A percentile compares a stretch with the other conserved stretches of the same genome.
Evolutionary conservation across 768 basidiomycete genomes (phyloP).

Genomic region (Daedalea quercina): DNA sequence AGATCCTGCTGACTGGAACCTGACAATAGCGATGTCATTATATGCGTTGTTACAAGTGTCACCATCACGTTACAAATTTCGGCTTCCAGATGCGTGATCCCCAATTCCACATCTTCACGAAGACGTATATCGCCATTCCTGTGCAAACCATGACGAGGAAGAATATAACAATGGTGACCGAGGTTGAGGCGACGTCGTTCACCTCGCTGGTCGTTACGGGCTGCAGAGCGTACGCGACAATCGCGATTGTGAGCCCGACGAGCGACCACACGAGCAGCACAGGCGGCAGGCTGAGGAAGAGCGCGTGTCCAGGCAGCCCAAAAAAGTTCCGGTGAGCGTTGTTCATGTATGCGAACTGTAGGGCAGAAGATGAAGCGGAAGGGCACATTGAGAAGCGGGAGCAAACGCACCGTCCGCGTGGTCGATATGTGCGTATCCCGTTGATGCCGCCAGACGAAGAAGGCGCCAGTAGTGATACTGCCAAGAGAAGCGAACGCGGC

Average conservation of each 20-base stretch:
- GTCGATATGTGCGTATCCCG: slow-evolving; percentile 36
- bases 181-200: slow-evolving; percentile 28
- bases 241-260: slow-evolving; percentile 38
- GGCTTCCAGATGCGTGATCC: slow-evolving; percentile 5
- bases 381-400: not conserved
- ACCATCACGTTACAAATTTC: not conserved
- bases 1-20: no score
- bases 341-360: slow-evolving; percentile 47
- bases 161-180: slow-evolving; percentile 35
- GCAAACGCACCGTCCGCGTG: slow-evolving; percentile 18
- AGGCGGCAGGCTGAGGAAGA: slow-evolving; percentile 45
- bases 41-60: not conserved
- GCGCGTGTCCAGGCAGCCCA: slow-evolving; percentile 42
- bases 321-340: slow-evolving; percentile 39
- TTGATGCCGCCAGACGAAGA: slow-evolving; percentile 52
- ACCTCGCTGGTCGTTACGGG: slow-evolving; percentile 19
- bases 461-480: slow-evolving; percentile 49
- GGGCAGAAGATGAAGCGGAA: not conserved
- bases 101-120: slow-evolving; percentile 44
- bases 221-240: slow-evolving; percentile 39
- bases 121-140: slow-evolving; percentile 36
- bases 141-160: slow-evolving; percentile 33
- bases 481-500: slow-evolving; percentile 47
- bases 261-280: slow-evolving; percentile 53
- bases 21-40: no score